These are phyloP conservation scores for Singerocomus rubriflavus DNA, from an alignment of 1,284 basidiomycete species.

Conservation along the genomic window DNA sequence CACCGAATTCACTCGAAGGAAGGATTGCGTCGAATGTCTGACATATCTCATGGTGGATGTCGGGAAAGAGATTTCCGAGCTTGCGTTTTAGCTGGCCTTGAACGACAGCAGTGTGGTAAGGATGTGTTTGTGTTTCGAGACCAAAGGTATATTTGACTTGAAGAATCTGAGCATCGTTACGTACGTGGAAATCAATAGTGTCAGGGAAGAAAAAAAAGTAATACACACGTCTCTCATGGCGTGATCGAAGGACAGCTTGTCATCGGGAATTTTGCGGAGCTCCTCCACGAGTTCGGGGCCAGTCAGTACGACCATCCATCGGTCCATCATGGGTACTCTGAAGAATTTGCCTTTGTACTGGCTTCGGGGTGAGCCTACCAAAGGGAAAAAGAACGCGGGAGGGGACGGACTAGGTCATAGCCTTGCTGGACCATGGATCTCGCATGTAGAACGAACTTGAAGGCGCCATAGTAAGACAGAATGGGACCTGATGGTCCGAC, in stretches of 20 bases:
- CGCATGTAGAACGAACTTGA: slow-evolving; percentile 31
- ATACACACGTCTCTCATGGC: slow-evolving; percentile 34
- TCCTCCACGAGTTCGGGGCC: slow-evolving; percentile 37
- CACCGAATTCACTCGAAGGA: slow-evolving; percentile 23
- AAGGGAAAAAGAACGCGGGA: neutral
- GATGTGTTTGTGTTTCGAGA: slow-evolving; percentile 30
- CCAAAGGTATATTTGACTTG: slow-evolving; percentile 41
- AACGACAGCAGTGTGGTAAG: slow-evolving; percentile 39
- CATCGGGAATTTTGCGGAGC: slow-evolving; percentile 36
- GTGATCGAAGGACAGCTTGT: slow-evolving; percentile 36
- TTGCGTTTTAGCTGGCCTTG: slow-evolving; percentile 38
- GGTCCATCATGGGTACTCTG: slow-evolving; percentile 37
- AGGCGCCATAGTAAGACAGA: slow-evolving; percentile 35
- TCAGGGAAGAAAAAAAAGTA: slow-evolving; percentile 2
- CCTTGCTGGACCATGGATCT: slow-evolving; percentile 36
- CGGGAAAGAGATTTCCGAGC: slow-evolving; percentile 34
- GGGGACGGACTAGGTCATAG: slow-evolving; percentile 34
- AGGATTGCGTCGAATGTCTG: slow-evolving; percentile 34
- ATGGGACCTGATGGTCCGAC: slow-evolving; percentile 37
- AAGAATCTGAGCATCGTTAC: slow-evolving; percentile 29
- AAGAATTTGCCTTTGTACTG: slow-evolving; percentile 36
- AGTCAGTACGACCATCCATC: slow-evolving; percentile 36
- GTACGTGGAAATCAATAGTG: slow-evolving; percentile 11
- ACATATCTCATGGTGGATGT: slow-evolving; percentile 39
- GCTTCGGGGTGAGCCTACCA: slow-evolving; percentile 17